Base-by-base conservation (phyloP, 2,329 filamentous ascomycete genomes). In the Aspergillus neotritici region DNA sequence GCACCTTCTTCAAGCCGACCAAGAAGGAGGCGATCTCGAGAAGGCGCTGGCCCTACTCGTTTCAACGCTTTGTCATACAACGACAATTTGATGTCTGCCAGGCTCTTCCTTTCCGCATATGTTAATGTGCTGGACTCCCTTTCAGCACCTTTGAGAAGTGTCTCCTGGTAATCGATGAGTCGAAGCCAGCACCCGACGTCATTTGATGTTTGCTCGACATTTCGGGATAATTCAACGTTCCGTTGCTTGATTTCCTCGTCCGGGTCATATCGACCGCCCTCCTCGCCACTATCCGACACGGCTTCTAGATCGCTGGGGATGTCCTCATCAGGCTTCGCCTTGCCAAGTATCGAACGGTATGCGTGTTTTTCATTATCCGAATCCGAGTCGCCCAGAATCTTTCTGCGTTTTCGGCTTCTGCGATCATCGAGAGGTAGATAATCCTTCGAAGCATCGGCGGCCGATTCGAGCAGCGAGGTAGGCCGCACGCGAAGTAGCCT, bases 111-210 rank as follows among this genome's bases (percentile, higher is more conserved):
- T 57, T 93, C 85, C 3, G 82, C 78, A 21, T 71, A 69, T 0
- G 79, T 82, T 16, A 73, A 25, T 58, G 63, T 31, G 65, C 71
- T 58, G 15, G 46, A 51, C 11, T 64, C 56, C 11, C 52, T 51
- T 29, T 48, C 49, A 5, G 56, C 33, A 60, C 73, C 57, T 68
- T 70, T 69, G 33, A 91, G 68, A 43, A 94, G 71, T 2, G 66
- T 63, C 48, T 88, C 81, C 66, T 97, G 91, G 48, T 94, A 82
- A 6, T 81, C 70, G 35, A 91, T 84, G n/a, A 96, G 73, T 31
- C 79, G 74, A 12, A 94, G 64, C 91, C 91, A 97, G 13, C 80
- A 74, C 33, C 81, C 70, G 14, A 86, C 72, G 56, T 94, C 78
- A 5, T 74, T 63, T 1, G 89, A 87, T 15, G 79, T 64, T 1